phyloP scores from a whole-genome alignment of 129 eudicot genomes.

The Mikania micrantha region DNA sequence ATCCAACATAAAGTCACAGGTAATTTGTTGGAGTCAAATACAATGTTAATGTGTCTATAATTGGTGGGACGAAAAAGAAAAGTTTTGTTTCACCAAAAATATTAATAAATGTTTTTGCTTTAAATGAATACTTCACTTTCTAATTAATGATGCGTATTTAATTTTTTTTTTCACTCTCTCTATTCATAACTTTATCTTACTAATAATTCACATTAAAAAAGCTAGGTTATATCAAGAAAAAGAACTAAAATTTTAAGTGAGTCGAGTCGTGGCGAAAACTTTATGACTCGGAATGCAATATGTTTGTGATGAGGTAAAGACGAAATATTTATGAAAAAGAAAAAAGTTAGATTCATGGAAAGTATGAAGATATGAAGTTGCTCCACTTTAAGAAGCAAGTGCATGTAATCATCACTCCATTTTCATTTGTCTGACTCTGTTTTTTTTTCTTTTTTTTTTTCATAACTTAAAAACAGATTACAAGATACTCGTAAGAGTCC shows the following conservation, averaged over 20 bases:
- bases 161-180: neutral
- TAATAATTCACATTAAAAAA: too few relatives aligned
- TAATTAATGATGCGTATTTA: neutral
- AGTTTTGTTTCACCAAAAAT: neutral
- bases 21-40: neutral
- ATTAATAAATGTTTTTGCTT: neutral
- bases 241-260: neutral
- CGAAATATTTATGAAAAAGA: too few relatives aligned
- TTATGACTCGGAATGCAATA: conserved; percentile 31
- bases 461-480: neutral
- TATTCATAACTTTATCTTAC: neutral
- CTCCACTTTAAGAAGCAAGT: conserved; percentile 34
- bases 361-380: conserved; percentile 26
- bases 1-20: neutral
- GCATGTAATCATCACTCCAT: conserved; percentile 18
- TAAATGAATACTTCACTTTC: neutral
- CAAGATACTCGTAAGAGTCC: too few relatives aligned
- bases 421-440: neutral
- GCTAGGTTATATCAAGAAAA: neutral
- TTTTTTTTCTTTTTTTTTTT: neutral
- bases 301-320: conserved; percentile 21
- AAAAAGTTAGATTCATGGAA: conserved; percentile 15
- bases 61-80: neutral
- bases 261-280: conserved; percentile 1
- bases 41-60: neutral